Base-by-base conservation (phyloP, 1,284 basidiomycete species). In the Ustilago trichophora region DNA sequence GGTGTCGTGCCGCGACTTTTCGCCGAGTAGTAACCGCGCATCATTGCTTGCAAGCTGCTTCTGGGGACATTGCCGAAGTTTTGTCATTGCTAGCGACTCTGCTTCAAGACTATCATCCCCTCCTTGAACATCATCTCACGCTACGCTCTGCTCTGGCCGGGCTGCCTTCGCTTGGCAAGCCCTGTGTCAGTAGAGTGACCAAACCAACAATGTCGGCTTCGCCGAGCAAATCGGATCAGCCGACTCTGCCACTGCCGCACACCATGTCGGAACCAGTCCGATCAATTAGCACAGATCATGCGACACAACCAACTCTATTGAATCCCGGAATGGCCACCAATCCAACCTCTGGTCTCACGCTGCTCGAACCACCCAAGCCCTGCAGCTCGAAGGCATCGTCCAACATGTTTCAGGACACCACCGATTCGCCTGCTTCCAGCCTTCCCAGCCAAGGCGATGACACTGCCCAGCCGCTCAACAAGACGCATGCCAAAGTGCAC, bases 281-380 rank as follows among this genome's bases (percentile, higher is more conserved):
- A 45, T 50, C 60, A 18, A 33, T 26, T 22, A 54, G 43, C 52
- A 33, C 44, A 4, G 35, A 52, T 31, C 25, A 37, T 21, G 16
- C 38, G 3, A 8, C 53, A 22, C 58, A 48, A 22, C 65, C 59
- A 16, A 49, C 45, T 3, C 36, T 69, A 26, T 37, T 69, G 27
- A 64, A 69, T 33, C 60, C 66, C 15, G 66, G 66, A 3, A 64
- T 64, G 60, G 44, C 50, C 12, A 69, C 66, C n/a, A 35, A 64
- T n/a, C 60, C 66, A 0, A 59, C 55, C 11, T 48, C 60, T 7
- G 60, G 55, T 7, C 51, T 69, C 18, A 67, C 63, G 3, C 47
- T 62, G 16, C 35, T 48, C 21, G 59, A 50, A 16, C 64, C 57
- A 15, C 57, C 57, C 11, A 22, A 41, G 26, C 47, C 56, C 9